A percentile compares a stretch with the other conserved stretches of the same genome.
These are phyloP conservation scores for Parmelia sp. DNA, from an alignment of 495 filamentous ascomycete species.

Conservation along the genomic window DNA sequence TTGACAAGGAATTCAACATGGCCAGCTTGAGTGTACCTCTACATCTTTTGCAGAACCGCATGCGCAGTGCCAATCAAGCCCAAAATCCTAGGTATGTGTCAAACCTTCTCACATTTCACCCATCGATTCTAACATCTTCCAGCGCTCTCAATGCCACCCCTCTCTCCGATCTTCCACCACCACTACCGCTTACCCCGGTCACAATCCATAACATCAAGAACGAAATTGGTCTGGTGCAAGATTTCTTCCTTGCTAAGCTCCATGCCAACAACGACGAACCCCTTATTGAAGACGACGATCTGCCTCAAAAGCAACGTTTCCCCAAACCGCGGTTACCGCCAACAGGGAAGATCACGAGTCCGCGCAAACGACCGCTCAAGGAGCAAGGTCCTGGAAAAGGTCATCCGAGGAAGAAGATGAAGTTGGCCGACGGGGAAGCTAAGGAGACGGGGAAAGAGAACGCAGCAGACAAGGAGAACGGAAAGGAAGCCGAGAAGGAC, in stretches of 20 bases:
- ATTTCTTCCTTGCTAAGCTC: constrained; percentile 84
- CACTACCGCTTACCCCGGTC: constrained; percentile 70
- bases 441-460: constrained; percentile 22
- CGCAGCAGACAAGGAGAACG: constrained; percentile 1
- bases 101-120: constrained; percentile 20
- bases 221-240: constrained; percentile 78
- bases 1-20: constrained; percentile 50
- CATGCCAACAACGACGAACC: constrained; percentile 73
- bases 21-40: constrained; percentile 83
- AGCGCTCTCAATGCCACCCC: constrained; percentile 42
- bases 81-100: constrained; percentile 58
- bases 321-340: constrained; percentile 91
- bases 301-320: constrained; percentile 83
- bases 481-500: constrained; percentile 34
- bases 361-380: constrained; percentile 77
- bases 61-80: constrained; percentile 71
- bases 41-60: constrained; percentile 86
- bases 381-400: constrained; percentile 59
- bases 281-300: constrained; percentile 88
- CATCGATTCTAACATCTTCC: constrained; percentile 18
- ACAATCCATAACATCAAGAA: constrained; percentile 66
- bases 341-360: constrained; percentile 88
- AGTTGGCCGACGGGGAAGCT: constrained; percentile 29
- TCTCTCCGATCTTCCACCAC: constrained; percentile 53
- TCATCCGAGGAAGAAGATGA: constrained; percentile 66